Conservation (phyloP, 208 protist genomes). For the Trypanosoma rangeli region DNA sequence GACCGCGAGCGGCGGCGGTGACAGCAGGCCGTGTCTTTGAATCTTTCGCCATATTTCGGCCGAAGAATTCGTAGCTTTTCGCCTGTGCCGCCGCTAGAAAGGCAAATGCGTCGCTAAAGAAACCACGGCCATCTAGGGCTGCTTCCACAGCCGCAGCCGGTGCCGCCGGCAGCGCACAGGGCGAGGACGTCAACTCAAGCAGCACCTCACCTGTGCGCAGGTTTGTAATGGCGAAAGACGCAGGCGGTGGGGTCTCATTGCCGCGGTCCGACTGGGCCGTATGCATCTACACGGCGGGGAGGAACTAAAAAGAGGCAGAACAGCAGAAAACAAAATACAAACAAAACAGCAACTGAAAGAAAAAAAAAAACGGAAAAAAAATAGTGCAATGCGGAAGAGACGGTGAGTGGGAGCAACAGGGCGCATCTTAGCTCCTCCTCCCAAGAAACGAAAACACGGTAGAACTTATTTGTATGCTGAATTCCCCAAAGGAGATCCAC, state of each 20-base stretch:
- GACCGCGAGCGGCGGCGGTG: background rate
- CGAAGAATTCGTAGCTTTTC: constrained; percentile 67
- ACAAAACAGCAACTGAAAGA: background rate
- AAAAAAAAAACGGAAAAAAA: background rate
- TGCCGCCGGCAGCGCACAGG: background rate
- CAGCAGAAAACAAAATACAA: constrained; percentile 11
- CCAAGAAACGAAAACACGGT: no score
- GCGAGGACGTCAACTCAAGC: constrained; percentile 22
- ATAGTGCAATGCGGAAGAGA: no score
- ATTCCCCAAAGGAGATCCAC: no score
- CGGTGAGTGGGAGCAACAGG: no score
- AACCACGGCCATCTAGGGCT: background rate
- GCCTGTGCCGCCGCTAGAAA: constrained; percentile 55
- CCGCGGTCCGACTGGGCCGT: no score
- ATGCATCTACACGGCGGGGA: background rate
- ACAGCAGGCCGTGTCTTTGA: background rate
- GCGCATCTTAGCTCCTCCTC: no score
- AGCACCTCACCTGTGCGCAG: constrained; percentile 23
- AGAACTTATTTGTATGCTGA: no score
- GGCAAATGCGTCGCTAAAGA: constrained; percentile 44
- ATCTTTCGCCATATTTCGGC: constrained; percentile 38
- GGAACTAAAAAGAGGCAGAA: no score
- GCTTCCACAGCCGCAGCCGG: background rate
- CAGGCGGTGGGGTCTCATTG: background rate
- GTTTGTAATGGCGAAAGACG: constrained; percentile 26